Conservation (phyloP, 768 basidiomycete genomes). For the Suillus paluster region DNA sequence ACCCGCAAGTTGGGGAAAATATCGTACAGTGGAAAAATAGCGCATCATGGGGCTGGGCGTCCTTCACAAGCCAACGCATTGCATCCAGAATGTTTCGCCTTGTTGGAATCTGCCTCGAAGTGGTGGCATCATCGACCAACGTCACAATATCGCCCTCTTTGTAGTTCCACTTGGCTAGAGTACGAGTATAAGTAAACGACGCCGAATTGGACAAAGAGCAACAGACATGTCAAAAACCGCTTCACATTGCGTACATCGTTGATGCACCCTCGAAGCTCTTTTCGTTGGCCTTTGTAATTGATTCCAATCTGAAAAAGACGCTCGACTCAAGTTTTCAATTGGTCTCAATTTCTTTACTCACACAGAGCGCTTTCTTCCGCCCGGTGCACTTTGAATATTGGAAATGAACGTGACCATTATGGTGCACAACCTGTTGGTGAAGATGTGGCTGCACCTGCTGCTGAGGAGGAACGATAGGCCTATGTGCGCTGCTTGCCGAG, state of each 20-base stretch:
- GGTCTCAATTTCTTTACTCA: constrained; percentile 22
- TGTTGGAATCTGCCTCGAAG: constrained; percentile 52
- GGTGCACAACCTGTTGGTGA: constrained; percentile 9
- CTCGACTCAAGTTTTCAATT: not conserved
- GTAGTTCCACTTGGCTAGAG: constrained; percentile 49
- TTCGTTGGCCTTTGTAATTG: constrained; percentile 68
- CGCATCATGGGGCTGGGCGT: constrained; percentile 71
- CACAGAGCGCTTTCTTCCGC: constrained; percentile 53
- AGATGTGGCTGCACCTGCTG: constrained; percentile 10
- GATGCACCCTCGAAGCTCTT: constrained; percentile 75
- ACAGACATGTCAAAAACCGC: constrained; percentile 65
- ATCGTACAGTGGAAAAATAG: constrained; percentile 75
- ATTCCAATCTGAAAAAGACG: constrained; percentile 65
- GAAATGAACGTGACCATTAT: constrained; percentile 31
- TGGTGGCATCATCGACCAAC: constrained; percentile 51
- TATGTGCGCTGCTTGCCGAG: constrained; percentile 21
- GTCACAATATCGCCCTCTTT: constrained; percentile 59
- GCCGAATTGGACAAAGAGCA: not conserved
- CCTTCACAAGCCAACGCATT: constrained; percentile 70
- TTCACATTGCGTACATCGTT: constrained; percentile 79
- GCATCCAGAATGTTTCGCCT: constrained; percentile 58
- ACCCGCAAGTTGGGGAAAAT: not conserved
- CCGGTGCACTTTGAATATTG: constrained; percentile 57
- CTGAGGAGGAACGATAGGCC: constrained; percentile 1
- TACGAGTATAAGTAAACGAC: not conserved